These are phyloP conservation scores for Gloeostereum incarnatum DNA, from an alignment of 768 basidiomycete genomes.

Conservation along the genomic window DNA sequence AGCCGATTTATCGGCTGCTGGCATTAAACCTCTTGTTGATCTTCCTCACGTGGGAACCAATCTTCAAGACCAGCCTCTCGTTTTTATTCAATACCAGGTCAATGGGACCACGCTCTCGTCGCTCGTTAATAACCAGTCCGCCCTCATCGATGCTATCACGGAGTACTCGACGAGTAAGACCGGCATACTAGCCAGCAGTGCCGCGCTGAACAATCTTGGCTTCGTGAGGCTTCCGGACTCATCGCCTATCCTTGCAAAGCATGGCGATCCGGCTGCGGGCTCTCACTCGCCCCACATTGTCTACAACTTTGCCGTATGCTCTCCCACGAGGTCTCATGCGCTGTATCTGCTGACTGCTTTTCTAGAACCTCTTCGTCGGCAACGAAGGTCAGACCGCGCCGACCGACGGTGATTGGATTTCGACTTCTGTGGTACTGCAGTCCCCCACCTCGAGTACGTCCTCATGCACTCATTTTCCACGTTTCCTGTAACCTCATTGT, in stretches of 20 bases:
- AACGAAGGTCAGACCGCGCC: no score
- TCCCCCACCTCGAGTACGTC: no score
- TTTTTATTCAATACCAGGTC: conserved; percentile 8
- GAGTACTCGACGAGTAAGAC: conserved; percentile 10
- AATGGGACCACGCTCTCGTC: no score
- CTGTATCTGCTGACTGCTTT: no score
- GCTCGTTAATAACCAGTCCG: conserved; percentile 9
- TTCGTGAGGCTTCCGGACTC: conserved; percentile 12
- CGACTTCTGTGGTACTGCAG: no score
- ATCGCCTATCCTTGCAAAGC: conserved; percentile 6
- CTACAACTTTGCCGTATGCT: no score
- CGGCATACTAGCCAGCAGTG: conserved; percentile 9
- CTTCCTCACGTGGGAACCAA: conserved; percentile 15
- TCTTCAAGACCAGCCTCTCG: conserved; percentile 13
- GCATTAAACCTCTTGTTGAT: conserved; percentile 11
- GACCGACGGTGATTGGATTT: no score
- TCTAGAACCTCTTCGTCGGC: no score
- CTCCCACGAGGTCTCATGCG: no score
- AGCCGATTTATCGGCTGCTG: conserved; percentile 3
- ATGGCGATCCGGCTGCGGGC: conserved; percentile 16
- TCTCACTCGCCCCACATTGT: conserved; percentile 13
- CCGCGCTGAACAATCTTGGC: conserved; percentile 6
- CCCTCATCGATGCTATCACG: conserved; percentile 3
- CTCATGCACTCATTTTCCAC: no score
- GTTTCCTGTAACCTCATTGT: no score